Base-by-base conservation (phyloP, 257 asterid genomes). In the Forsythia viridissima region DNA sequence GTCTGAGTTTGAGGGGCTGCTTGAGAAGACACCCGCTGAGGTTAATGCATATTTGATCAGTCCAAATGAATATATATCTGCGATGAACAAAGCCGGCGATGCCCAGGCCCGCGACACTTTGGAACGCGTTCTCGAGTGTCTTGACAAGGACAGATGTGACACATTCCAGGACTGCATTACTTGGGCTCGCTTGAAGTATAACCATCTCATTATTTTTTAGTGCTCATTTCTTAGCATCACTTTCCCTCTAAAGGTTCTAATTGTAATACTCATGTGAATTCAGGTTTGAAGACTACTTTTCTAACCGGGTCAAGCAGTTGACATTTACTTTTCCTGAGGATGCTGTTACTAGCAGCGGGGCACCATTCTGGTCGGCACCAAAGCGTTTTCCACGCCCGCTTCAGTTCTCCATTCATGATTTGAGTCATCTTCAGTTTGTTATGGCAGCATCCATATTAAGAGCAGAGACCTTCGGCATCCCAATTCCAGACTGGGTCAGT, bases 301-400 rank as follows among this genome's bases (percentile, higher is more conserved):
- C 76, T 10, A 81, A 81, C 79, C 79, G 88, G 46, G 80, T 86
- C 67, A 86, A 79, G 82, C 88, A 84, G 74, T 82, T 86, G 85
- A 79, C 83, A 21, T 86, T 36, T 37, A 84, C 90, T 21, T 86
- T 86, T 65, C 90, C 90, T 0, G 90, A 86, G 75, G 86, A 86
- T 77, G 88, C 90, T 77, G 75, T 52, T 4, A 86, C 82, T 18
- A 86, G 85, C 73, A 86, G 70, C 21, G 88, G 88, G 8, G 82
- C 83, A 3, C 86, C 82, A 36, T 86, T 86, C 43, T 86, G 90
- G 90, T 86, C 90, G 8, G 87, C 90, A 8, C 90, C 90, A 15
- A 86, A 86, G 75, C 86, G 86, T 76, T 81, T 86, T 34, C 89
- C 89, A 0, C 87, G 75, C 13, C 79, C 89, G 0, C 83, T 86